Base-by-base conservation (phyloP, 192 early-diverging fungal genomes). In the Coemansia umbellata region DNA sequence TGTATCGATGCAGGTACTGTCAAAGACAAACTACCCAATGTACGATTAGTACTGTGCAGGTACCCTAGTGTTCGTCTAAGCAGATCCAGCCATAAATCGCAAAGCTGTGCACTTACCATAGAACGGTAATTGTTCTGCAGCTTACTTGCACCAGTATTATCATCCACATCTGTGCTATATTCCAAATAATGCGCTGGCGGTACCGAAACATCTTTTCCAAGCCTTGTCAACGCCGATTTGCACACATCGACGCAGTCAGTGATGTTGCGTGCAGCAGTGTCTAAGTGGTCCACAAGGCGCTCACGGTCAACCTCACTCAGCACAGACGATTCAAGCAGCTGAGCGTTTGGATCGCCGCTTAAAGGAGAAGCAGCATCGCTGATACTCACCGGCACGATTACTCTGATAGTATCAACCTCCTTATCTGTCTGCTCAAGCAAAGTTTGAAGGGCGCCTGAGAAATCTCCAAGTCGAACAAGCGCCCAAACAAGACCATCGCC, bases 81-180 rank as follows among this genome's bases (percentile, higher is more conserved):
- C 26, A 75, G 57, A 10, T 52, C 57, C 50, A 75, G 61, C 72
- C 72, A 75, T 22, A 75, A 40, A 28, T 68, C 72, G 40, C 72
- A 75, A 9, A 75, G 58, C 65, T 75, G 65, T 8, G 37, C 9
- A 9, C 72, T 58, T n/a, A 60, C 72, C 49, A 59, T 47, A 2
- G 56, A 19, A 9, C 60, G 60, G 36, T 75, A 68, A 18, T 56
- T 54, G 47, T 39, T 52, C 31, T 63, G 61, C 19, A 44, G 42
- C 31, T 23, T 40, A n/a, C 33, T 17, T 30, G 50, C 35, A 21
- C 23, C 13, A n/a, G n/a, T n/a, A n/a, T n/a, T n/a, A n/a, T n/a
- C n/a, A n/a, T 24, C 57, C 6, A 26, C 48, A 35, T 59, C 48
- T 6, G 21, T 50, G 28, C 45, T 47, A n/a, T 45, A 14, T 14